Base-by-base conservation (phyloP, 2,329 filamentous ascomycete species). In the Thielaviopsis populi region DNA sequence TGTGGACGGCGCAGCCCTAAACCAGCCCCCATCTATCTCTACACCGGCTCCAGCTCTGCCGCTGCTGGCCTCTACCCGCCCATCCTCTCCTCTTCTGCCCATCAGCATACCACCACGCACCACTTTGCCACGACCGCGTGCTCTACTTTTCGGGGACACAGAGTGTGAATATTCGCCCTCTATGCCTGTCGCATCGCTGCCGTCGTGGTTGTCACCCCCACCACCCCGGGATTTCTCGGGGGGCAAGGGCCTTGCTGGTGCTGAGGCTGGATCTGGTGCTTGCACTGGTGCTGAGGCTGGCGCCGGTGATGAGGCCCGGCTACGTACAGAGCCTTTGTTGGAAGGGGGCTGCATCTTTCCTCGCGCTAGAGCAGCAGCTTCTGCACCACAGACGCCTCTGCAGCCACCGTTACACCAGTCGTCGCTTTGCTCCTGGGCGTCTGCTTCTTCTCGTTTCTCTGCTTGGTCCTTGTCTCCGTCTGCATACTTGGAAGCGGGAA, bases 381-480 rank as follows among this genome's bases (percentile, higher is more conserved):
- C 53, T 56, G 53, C 53, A 56, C n/a, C 53, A 19, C 27, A 30
- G 53, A 37, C 53, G 6, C 30, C 17, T 33, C 53, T 56, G 53
- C 53, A 37, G 53, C 53, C 19, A 15, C 24, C 15, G 59, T 61
- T 15, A 19, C 59, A 61, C 59, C 59, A 61, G 42, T n/a, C 33
- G 30, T 61, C 41, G n/a, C 27, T 43, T 56, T 56, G 27, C 24
- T n/a, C 53, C 30, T 59, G 40, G 56, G 56, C 56, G n/a, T 41
- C 56, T 59, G 19, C 33, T 40, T 41, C 56, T 59, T 59, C 53
- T 33, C 27, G 24, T n/a, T 56, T 37, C 53, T 61, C 59, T 30
- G 24, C 43, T 13, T 59, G 24, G 53, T 63, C 62, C 24, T 59
- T 46, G 42, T 63, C 62, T 30, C 54, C 41, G 17, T 48, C 62